Evolutionary conservation across 208 protist species (phyloP).

Genomic region (Wallacemonas sp.): DNA sequence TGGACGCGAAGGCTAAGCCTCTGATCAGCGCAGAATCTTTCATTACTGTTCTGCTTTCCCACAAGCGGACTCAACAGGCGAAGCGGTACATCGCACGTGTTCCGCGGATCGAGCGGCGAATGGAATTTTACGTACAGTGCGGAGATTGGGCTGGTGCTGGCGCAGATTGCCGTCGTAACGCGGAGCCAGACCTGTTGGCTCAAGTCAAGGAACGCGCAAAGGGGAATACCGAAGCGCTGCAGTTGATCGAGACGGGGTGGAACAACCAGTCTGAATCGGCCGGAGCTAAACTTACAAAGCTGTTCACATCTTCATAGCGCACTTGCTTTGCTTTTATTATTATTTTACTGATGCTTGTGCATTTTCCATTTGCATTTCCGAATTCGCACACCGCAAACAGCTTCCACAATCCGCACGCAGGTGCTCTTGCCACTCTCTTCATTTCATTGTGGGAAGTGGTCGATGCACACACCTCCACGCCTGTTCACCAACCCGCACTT

Average conservation of each 20-base stretch:
- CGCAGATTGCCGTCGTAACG: constrained; percentile 59
- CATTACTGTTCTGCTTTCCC: constrained; percentile 49
- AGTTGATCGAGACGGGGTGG: constrained; percentile 76
- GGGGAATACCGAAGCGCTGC: constrained; percentile 45
- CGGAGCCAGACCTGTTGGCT: constrained; percentile 49
- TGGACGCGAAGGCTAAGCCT: constrained; percentile 30
- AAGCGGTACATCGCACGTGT: constrained; percentile 70
- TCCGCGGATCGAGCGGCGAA: constrained; percentile 55
- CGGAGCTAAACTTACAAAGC: constrained; percentile 14
- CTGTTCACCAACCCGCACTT: no score
- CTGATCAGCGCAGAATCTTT: constrained; percentile 50
- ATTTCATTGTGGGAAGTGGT: no score
- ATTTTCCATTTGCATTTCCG: background rate
- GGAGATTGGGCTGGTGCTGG: constrained; percentile 63
- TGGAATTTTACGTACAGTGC: constrained; percentile 86
- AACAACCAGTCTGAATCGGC: constrained; percentile 39
- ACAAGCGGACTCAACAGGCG: constrained; percentile 58
- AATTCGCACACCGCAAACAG: background rate
- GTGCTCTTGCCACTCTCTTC: no score
- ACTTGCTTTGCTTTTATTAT: background rate
- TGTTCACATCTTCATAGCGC: constrained; percentile 5
- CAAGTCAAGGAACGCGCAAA: constrained; percentile 71
- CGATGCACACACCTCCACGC: no score
- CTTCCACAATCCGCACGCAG: no score
- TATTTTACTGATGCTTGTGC: background rate